phyloP scores from a whole-genome alignment of 2,329 filamentous ascomycete species.

The Trichophyton rubrum region DNA sequence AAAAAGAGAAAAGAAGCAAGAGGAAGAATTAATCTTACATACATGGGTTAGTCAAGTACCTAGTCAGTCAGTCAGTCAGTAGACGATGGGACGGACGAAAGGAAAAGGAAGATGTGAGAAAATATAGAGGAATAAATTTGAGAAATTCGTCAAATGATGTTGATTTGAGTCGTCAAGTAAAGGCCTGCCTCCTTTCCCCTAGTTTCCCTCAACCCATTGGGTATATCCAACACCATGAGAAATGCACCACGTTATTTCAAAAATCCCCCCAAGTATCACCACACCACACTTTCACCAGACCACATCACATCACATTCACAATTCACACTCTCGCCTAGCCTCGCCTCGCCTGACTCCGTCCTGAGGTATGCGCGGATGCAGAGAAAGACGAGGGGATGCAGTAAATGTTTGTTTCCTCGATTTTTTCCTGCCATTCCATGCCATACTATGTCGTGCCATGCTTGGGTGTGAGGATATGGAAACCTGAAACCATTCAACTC shows the following conservation, averaged over 20 bases:
- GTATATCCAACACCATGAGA: slow-evolving; percentile 32
- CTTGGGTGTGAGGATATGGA: too few species aligned
- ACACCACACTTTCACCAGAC: background rate
- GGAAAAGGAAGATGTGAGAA: background rate
- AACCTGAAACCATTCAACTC: background rate
- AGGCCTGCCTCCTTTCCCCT: slow-evolving; percentile 5
- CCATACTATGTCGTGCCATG: too few species aligned
- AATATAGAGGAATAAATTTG: background rate
- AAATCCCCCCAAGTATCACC: background rate
- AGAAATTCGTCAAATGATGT: slow-evolving; percentile 4
- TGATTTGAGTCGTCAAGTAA: slow-evolving; percentile 5
- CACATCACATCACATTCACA: too few species aligned
- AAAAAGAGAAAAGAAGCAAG: background rate
- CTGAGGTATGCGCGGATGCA: background rate
- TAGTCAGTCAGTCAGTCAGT: background rate
- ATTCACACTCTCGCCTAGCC: too few species aligned
- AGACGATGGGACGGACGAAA: background rate
- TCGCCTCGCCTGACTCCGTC: too few species aligned
- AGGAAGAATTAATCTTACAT: slow-evolving; percentile 1
- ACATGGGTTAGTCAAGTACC: background rate
- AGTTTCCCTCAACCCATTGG: slow-evolving; percentile 17
- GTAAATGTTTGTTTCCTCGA: background rate
- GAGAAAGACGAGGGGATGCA: background rate
- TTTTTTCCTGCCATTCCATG: background rate
- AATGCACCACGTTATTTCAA: slow-evolving; percentile 21